These are phyloP conservation scores for Alternaria rosae DNA, from an alignment of 2,329 filamentous ascomycete genomes.

Conservation along the genomic window DNA sequence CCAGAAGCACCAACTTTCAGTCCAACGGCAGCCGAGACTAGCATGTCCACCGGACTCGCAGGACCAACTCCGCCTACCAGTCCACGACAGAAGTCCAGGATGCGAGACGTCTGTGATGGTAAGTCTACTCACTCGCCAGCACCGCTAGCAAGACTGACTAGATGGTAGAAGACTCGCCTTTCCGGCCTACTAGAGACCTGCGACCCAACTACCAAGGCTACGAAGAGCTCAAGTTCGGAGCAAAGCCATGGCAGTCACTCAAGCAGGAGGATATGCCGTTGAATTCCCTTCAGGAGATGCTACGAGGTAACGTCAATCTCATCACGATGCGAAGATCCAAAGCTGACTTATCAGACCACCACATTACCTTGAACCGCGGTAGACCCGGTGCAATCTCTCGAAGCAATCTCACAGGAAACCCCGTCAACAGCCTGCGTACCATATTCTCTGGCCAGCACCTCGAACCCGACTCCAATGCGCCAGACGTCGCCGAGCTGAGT, in stretches of 20 bases:
- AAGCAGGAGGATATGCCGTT: background rate
- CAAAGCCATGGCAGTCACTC: background rate
- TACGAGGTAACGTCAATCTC: background rate
- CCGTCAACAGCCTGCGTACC: background rate
- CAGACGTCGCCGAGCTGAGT: slow-evolving; percentile 27
- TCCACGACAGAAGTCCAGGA: background rate
- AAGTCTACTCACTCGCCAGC: background rate
- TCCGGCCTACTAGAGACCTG: slow-evolving; percentile 1
- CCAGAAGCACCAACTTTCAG: slow-evolving; percentile 23
- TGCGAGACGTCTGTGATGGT: background rate
- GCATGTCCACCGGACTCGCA: background rate
- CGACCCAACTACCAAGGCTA: slow-evolving; percentile 1
- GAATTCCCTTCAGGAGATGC: slow-evolving; percentile 1
- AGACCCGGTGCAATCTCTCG: background rate
- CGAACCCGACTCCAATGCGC: slow-evolving; percentile 7
- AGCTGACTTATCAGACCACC: slow-evolving; percentile 2
- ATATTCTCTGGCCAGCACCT: background rate
- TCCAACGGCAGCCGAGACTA: slow-evolving; percentile 5
- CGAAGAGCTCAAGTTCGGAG: background rate
- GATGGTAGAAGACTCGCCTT: slow-evolving; percentile 11
- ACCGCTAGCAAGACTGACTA: background rate
- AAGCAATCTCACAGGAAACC: background rate
- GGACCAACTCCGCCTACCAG: background rate
- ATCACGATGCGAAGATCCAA: background rate
- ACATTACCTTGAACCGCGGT: background rate